Base-by-base conservation (phyloP, 1,139 yeast species). In the Suhomyces yuchorum region DNA sequence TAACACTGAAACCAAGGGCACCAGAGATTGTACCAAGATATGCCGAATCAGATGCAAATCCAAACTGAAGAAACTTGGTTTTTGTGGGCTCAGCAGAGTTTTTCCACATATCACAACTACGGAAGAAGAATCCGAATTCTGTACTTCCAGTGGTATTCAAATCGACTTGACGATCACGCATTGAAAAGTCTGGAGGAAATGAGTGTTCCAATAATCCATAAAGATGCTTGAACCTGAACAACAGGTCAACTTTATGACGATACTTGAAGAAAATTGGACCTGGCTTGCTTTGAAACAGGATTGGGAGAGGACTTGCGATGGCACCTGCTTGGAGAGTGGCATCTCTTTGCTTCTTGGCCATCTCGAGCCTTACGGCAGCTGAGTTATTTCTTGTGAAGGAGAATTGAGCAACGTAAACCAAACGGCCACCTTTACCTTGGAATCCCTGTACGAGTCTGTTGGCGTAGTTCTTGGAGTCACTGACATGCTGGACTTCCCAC, bases 391-490 rank as follows among this genome's bases (percentile, higher is more conserved):
- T 60, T 3, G 71, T 63, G 53, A 74, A 74, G 4, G 75, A 69
- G 6, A 63, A 64, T 56, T 67, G 67, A n/a, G 71, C 49, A 2
- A 67, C 60, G 52, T 63, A 72, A 41, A 70, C 67, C 49, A 73
- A 59, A 40, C 60, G 56, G 44, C 65, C 62, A n/a, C 60, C 63
- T 42, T 62, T 61, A 36, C 58, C 56, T 52, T 71, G 77, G 52
- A 58, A 71, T 28, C 73, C 72, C 48, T 63, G 58, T 3, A 67
- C 76, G 45, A 68, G 48, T 37, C 78, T 56, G 51, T 71, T 71
- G 49, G 71, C 63, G 52, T 63, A 73, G 54, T 65, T 72, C 39
- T 69, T 59, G 6, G 77, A 73, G 46, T 71, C 69, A 44, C 65
- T 66, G 43, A 64, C 58, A 17, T 56, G 58, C 6, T 59, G 50